Evolutionary conservation across 139 green algal genomes (phyloP).

Genomic region (Raphidocelis subcapitata): DNA sequence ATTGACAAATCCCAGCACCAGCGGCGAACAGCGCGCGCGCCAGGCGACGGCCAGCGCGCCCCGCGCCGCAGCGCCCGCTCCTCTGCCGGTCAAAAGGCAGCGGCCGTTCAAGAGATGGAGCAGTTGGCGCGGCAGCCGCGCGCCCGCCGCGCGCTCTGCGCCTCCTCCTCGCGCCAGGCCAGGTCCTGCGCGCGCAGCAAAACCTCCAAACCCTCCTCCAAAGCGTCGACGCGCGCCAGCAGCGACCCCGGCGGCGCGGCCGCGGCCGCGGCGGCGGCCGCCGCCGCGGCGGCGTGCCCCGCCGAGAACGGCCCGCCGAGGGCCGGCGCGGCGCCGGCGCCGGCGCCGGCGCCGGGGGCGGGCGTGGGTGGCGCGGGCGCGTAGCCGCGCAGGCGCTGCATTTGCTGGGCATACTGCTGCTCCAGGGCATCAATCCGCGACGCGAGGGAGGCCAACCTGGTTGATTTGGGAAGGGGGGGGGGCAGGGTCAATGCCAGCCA

Average conservation of each 20-base stretch:
- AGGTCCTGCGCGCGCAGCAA: slow-evolving; percentile 59
- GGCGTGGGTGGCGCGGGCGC: no score
- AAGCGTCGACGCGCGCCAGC: slow-evolving; percentile 62
- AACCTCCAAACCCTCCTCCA: slow-evolving; percentile 63
- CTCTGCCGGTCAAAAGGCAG: no score
- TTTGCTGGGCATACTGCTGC: slow-evolving; percentile 37
- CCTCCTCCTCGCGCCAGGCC: slow-evolving; percentile 23
- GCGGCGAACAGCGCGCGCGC: no score
- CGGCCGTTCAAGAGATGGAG: no score
- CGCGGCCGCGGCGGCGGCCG: no score
- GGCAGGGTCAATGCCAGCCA: no score
- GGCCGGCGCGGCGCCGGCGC: slow-evolving; percentile 35
- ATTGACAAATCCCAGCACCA: no score
- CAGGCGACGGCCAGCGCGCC: no score
- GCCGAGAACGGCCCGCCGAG: no score
- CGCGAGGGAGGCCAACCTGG: slow-evolving; percentile 23
- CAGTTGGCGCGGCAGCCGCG: slow-evolving; percentile 7
- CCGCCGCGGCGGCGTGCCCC: no score
- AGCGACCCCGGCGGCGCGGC: slow-evolving; percentile 34
- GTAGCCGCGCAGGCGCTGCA: slow-evolving; percentile 36
- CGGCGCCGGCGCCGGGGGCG: neutral
- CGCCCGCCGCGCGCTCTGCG: neutral
- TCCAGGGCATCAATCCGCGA: slow-evolving; percentile 63
- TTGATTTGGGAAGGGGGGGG: no score
- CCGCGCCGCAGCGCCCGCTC: no score